Evolutionary conservation across 83 land plant genomes (phyloP).

Genomic region (Picea engelmannii): DNA sequence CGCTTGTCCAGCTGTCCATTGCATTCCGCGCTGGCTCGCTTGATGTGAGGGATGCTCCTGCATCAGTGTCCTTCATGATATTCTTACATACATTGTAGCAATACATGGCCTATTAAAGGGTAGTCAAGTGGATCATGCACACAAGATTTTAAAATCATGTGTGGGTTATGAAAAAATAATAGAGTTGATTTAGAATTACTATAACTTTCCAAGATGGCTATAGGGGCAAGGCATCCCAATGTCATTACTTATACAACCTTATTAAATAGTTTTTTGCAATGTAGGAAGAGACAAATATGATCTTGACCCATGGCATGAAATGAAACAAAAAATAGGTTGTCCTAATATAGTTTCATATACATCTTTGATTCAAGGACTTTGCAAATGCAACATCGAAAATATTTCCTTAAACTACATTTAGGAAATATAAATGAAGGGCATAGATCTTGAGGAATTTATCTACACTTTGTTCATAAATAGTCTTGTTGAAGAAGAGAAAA

Average conservation of each 20-base stretch:
- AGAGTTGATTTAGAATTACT: no score
- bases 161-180: no score
- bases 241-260: conserved; percentile 46
- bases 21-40: no score
- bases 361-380: conserved; percentile 59
- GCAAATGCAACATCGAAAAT: conserved; percentile 48
- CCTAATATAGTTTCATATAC: conserved; percentile 51
- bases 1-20: no score
- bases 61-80: no score
- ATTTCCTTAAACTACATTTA: conserved; percentile 30
- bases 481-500: conserved; percentile 27
- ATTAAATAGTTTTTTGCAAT: conserved; percentile 47
- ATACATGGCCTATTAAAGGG: no score
- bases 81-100: no score
- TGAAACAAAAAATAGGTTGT: conserved; percentile 34
- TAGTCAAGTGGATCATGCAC: no score
- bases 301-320: conserved; percentile 39
- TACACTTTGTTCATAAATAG: conserved; percentile 36
- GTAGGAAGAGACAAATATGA: conserved; percentile 44
- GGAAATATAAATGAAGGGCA: conserved; percentile 36
- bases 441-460: conserved; percentile 27
- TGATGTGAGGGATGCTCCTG: no score
- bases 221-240: conserved; percentile 29
- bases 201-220: conserved; percentile 37
- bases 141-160: no score